Evolutionary conservation across 2,329 filamentous ascomycete genomes (phyloP), one percentile per base, ranked within the genome.

Genomic region (Fusarium udum): DNA sequence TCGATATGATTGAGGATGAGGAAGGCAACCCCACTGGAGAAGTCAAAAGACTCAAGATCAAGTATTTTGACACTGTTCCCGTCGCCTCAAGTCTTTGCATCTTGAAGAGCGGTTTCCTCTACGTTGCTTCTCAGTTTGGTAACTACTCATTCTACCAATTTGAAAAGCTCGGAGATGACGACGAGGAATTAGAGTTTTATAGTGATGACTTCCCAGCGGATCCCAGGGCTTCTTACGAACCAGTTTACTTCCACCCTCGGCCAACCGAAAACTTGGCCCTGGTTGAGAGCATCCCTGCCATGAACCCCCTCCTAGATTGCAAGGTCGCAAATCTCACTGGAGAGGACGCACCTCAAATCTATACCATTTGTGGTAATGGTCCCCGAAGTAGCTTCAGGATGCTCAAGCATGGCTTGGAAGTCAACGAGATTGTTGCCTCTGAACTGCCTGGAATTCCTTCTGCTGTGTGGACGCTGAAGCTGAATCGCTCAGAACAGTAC

Each of bases 61-160:
- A 98, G 81, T 99, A 98, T 82, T 99, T 98, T 77, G 96, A 99
- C 78, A 99, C 96, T 0, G 93, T 98, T 7, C 95, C 97, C 0
- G 87, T 97, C 42, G 94, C 95, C 1, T 92, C 93, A 1, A 97
- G 90, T 79, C 88, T 99, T 49, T 94, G 95, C 80, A 97, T 99
- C 75, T 83, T 99, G 75, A 97, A 97, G 84, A 97, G 95, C 74
- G 97, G 96, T 34, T 99, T 97, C 79, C 88, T 99, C 16, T 99
- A 96, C 78, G 92, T 95, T 60, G 94, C 95, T 13, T 94, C 93
- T 78, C 95, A 99, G 82, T 95, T 93, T 72, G 96, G 97, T 36
- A 96, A 98, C 80, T 93, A 97, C 80, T 91, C 95, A 68, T 95
- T 99, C 76, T 99, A 98, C 82, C 95, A 98, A 80, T 97, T 99